A percentile compares a stretch with the other conserved stretches of the same genome.
Conservation (phyloP, 139 green algal genomes). For the Yamagishiella unicocca region DNA sequence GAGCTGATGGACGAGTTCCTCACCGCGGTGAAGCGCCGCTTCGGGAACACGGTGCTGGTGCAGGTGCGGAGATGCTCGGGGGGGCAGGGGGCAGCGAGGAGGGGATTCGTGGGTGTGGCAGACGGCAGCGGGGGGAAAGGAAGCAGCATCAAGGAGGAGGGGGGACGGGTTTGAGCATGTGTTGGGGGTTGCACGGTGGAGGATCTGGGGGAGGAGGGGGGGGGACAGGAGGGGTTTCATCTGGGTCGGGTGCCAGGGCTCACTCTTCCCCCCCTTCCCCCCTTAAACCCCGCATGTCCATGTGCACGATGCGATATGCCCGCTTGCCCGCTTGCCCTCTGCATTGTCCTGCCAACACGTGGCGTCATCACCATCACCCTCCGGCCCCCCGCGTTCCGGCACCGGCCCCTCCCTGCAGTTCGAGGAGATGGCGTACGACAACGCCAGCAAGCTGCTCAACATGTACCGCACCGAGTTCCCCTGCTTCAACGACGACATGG, state of each 20-base stretch:
- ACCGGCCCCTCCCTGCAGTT: slow-evolving; percentile 54
- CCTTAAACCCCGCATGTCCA: not conserved
- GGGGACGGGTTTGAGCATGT: not conserved
- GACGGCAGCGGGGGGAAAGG: too few relatives aligned
- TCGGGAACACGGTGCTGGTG: slow-evolving; percentile 86
- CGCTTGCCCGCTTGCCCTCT: too few relatives aligned
- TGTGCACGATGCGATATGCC: too few relatives aligned
- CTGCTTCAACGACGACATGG: slow-evolving; percentile 85
- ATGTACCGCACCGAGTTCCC: slow-evolving; percentile 79
- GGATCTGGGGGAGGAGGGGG: too few relatives aligned
- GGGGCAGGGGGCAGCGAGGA: too few relatives aligned
- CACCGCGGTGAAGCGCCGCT: slow-evolving; percentile 75
- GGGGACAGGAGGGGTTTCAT: not conserved
- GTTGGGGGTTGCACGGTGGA: not conserved
- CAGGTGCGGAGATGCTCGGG: slow-evolving; percentile 53
- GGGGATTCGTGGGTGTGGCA: too few relatives aligned
- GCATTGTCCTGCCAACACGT: too few relatives aligned
- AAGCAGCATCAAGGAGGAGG: not conserved
- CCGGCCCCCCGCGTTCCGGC: not conserved
- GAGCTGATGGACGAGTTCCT: slow-evolving; percentile 91
- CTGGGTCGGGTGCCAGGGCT: too few relatives aligned
- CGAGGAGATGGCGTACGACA: slow-evolving; percentile 84
- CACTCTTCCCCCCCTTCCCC: not conserved
- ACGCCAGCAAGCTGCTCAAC: slow-evolving; percentile 78
- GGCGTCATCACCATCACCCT: not conserved